Base-by-base conservation (phyloP, 1,284 basidiomycete species). In the Sporisorium exsertum region DNA sequence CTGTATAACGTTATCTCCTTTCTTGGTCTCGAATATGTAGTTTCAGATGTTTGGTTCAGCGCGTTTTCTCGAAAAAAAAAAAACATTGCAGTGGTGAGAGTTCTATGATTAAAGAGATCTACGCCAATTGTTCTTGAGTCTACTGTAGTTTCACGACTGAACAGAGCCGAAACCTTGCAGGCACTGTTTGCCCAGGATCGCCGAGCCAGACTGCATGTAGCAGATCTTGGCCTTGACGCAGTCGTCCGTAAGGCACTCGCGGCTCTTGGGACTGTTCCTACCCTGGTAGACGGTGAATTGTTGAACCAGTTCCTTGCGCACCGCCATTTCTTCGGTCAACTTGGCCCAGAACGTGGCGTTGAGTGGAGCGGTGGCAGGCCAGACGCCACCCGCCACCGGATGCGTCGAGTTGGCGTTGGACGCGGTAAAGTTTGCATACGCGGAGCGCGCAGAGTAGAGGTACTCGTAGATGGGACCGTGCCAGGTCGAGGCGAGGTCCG, bases 331-430 rank as follows among this genome's bases (percentile, higher is more conserved):
- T 87, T 93, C 92, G 3, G 93, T 93, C 45, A 93, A 90, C 27
- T 86, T 88, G 78, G 93, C 92, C 92, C 92, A 94, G 90, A 91
- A 94, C 6, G 92, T 93, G 18, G 91, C 92, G 77, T 94, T 94
- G 63, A 94, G 85, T 0, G 92, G 92, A 69, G 92, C 92, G 53
- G 88, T 87, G 5, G 85, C 80, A 7, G 89, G 88, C 93, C 93
- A 94, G 4, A 59, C 33, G 13, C 63, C 74, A 3, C 20, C 54
- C 0, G 35, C 54, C 7, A 73, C 61, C 0, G 47, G 56, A 33
- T 58, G 56, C 3, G 57, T 35, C 5, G 68, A 72, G 55, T 59
- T 58, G 20, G 22, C 49, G 37, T 67, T 58, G n/a, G 71, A 75
- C 1, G 69, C 53, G 0, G 87, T 79, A 56, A 93, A 89, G 71